Evolutionary conservation across 1,284 basidiomycete species (phyloP), one percentile per base, ranked within the genome.

Genomic region (Sanghuangporus sanghuang): DNA sequence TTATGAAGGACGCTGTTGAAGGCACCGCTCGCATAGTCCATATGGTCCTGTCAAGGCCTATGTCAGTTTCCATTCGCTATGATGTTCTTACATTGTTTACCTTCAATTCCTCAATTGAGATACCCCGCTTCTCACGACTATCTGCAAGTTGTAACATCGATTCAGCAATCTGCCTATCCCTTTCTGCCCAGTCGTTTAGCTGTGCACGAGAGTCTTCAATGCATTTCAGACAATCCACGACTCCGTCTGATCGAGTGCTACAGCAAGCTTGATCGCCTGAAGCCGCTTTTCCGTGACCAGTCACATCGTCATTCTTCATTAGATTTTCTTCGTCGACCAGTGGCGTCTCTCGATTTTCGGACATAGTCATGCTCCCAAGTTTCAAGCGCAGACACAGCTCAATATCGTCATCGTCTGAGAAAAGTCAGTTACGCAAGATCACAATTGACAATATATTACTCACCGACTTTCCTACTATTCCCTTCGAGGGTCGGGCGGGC

Each of bases 391-490:
- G 38, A 27, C 50, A 87, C 8, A 63, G 42, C 73, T 93, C 90
- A 61, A 92, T 86, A 67, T 92, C 82, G 72, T 91, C 87, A 69
- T 93, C 90, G 69, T 90, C 91, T 93, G 65, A n/a, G 48, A 42
- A 52, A n/a, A 35, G 62, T 39, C 57, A 61, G 49, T 7, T 6
- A 14, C 21, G 38, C 27, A 38, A 9, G 18, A 32, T 27, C 8
- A 2, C 5, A 44, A 62, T 11, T n/a, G 39, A 6, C 5, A n/a
- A 32, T 32, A 57, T 27, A 53, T 57, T 52, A 21, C 78, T 67
- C 62, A 87, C 91, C 89, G 68, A 90, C 87, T 79, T 89, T 92
- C 78, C 92, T 92, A 74, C 91, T 93, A 68, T 93, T 90, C 85
- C 89, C 89, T 70, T 92, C 88, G 36, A 92, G 75, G 12, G 72